Evolutionary conservation across 2,329 filamentous ascomycete species (phyloP).

Genomic region (Boeremia exigua): DNA sequence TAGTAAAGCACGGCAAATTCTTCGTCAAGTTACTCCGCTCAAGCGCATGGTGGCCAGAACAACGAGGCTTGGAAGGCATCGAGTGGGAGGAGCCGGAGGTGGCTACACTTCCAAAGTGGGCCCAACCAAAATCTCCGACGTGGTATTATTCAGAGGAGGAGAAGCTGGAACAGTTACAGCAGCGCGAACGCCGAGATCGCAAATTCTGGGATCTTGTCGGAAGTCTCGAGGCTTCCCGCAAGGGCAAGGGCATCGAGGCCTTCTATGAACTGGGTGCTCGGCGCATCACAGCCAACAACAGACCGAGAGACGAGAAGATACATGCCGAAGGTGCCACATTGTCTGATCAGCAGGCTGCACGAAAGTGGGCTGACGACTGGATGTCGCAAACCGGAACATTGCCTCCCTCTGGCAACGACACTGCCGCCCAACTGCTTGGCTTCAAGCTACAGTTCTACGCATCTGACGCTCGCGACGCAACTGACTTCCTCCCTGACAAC

Average conservation of each 20-base stretch:
- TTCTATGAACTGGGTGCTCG: conserved; percentile 89
- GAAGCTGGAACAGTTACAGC: conserved; percentile 61
- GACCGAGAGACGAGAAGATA: conserved; percentile 40
- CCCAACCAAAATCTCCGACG: conserved; percentile 71
- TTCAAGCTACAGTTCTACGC: conserved; percentile 98
- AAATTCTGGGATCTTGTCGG: conserved; percentile 84
- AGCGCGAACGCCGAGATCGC: conserved; percentile 70
- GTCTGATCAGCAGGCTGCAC: conserved; percentile 52
- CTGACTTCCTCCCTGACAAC: conserved; percentile 86
- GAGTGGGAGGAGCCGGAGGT: conserved; percentile 58
- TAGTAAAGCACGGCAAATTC: conserved; percentile 92
- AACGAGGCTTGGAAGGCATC: conserved; percentile 61
- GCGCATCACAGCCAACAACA: conserved; percentile 58
- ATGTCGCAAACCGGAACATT: conserved; percentile 80
- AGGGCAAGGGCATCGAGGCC: conserved; percentile 70
- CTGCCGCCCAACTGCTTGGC: conserved; percentile 91
- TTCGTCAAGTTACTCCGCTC: conserved; percentile 90
- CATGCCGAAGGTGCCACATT: conserved; percentile 24
- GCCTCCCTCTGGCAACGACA: conserved; percentile 84
- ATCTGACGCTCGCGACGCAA: conserved; percentile 74
- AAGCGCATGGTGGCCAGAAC: conserved; percentile 95
- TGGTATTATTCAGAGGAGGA: conserved; percentile 74
- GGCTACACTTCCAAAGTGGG: conserved; percentile 83
- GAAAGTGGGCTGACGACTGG: conserved; percentile 64
- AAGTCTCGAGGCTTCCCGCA: conserved; percentile 53